Evolutionary conservation across 805 yeast genomes (phyloP).

Genomic region (Pichia insulana): DNA sequence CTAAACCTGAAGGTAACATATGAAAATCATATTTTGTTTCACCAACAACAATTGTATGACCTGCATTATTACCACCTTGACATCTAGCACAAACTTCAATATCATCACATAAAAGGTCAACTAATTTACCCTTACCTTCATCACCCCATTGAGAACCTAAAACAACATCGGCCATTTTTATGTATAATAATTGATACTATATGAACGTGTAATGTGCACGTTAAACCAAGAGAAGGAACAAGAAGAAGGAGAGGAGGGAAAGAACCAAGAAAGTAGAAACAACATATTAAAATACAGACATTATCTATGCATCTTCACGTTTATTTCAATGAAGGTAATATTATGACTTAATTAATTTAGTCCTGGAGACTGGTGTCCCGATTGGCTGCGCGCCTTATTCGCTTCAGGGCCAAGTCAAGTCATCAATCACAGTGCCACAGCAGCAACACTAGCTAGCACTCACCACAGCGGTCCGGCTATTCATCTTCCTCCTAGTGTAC

Average conservation of each 20-base stretch:
- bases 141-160: conserved; percentile 99
- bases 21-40: conserved; percentile 92
- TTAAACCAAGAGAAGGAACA: conserved; percentile 2
- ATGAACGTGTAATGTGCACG: conserved; percentile 3
- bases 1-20: conserved; percentile 97
- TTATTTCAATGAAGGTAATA: too few relatives aligned
- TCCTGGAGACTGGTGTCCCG: too few relatives aligned
- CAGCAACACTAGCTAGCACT: too few relatives aligned
- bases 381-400: too few relatives aligned
- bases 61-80: conserved; percentile 99
- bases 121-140: conserved; percentile 98
- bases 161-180: conserved; percentile 75
- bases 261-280: neutral
- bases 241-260: conserved; percentile 1
- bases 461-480: too few relatives aligned
- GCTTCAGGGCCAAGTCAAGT: too few relatives aligned
- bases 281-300: too few relatives aligned
- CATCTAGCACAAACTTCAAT: conserved; percentile 97
- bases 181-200: neutral
- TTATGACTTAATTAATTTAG: too few relatives aligned
- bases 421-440: too few relatives aligned
- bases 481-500: too few relatives aligned
- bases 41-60: conserved; percentile 94
- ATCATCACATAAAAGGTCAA: conserved; percentile 87
- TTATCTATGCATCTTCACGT: too few relatives aligned